These are phyloP conservation scores for Lactarius trivialis DNA, from an alignment of 768 basidiomycete species.

Conservation along the genomic window DNA sequence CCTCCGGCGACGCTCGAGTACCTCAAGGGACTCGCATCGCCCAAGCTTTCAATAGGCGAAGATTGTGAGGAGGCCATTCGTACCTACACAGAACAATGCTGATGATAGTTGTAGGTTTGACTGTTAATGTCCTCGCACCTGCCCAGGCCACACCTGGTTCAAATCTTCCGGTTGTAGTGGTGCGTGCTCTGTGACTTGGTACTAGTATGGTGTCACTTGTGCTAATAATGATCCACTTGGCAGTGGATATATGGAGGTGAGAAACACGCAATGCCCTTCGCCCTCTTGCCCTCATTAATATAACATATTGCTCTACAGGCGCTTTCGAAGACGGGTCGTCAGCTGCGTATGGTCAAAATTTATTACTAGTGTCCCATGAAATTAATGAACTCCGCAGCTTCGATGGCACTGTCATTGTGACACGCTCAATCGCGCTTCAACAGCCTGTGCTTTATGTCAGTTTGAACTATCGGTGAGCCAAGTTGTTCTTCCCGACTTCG, in stretches of 20 bases:
- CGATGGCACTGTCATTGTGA: constrained; percentile 20
- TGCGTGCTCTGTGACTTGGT: constrained; percentile 6
- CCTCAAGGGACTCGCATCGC: neutral
- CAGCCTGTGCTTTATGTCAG: constrained; percentile 26
- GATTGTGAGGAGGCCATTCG: constrained; percentile 18
- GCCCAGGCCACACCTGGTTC: neutral
- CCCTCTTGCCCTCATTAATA: neutral
- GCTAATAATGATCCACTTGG: neutral
- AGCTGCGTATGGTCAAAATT: neutral
- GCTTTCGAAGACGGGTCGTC: neutral
- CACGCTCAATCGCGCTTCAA: constrained; percentile 23
- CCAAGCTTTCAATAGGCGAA: constrained; percentile 1
- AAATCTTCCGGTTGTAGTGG: constrained; percentile 25
- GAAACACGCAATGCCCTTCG: neutral
- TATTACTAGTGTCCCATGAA: too few species aligned
- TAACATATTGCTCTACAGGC: neutral
- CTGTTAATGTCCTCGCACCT: constrained; percentile 24
- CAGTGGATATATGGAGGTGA: constrained; percentile 26
- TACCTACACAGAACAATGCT: neutral
- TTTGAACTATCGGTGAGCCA: constrained; percentile 25
- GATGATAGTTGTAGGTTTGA: constrained; percentile 18
- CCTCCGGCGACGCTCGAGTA: neutral
- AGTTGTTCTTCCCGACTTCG: neutral
- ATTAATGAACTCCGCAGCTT: neutral
- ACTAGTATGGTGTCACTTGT: neutral